Percentiles rank a stretch among this genome's conserved stretches.
Evolutionary conservation across 768 basidiomycete genomes (phyloP).

Genomic region (Pholiota microspora): DNA sequence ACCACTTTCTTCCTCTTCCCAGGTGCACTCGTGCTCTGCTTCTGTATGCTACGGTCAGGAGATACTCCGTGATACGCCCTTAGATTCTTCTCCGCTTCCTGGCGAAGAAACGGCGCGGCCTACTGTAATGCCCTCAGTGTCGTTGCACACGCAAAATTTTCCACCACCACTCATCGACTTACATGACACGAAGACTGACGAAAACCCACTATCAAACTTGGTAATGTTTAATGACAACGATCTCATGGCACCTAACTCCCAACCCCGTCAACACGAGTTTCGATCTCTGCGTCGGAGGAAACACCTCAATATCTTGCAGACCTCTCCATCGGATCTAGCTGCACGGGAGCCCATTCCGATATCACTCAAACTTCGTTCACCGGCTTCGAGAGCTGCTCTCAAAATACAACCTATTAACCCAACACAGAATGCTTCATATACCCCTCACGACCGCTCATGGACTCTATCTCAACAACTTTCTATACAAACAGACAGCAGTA

Average conservation of each 20-base stretch:
- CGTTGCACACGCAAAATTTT: conserved; percentile 10
- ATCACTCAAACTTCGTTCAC: conserved; percentile 15
- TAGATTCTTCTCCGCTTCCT: conserved; percentile 5
- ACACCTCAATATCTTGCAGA: conserved; percentile 26
- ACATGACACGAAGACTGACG: conserved; percentile 1
- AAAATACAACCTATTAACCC: background rate
- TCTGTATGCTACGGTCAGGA: background rate
- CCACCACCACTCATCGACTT: conserved; percentile 9
- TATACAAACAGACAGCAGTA: background rate
- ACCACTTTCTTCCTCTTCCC: background rate
- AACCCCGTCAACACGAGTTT: conserved; percentile 11
- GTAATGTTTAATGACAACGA: background rate
- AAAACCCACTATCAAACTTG: background rate
- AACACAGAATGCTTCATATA: background rate
- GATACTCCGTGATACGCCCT: conserved; percentile 12
- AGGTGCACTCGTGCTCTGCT: background rate
- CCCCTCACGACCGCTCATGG: background rate
- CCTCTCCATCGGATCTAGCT: conserved; percentile 16
- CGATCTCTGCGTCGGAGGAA: conserved; percentile 40
- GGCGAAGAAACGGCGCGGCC: conserved; percentile 10
- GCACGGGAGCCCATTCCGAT: conserved; percentile 24
- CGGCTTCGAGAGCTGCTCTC: background rate
- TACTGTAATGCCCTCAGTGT: conserved; percentile 22
- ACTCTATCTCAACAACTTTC: background rate
- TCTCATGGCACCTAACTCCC: conserved; percentile 1